These are phyloP conservation scores for Hyphopichia wangnamkhiaoensis DNA, from an alignment of 1,139 yeast species.

Conservation along the genomic window DNA sequence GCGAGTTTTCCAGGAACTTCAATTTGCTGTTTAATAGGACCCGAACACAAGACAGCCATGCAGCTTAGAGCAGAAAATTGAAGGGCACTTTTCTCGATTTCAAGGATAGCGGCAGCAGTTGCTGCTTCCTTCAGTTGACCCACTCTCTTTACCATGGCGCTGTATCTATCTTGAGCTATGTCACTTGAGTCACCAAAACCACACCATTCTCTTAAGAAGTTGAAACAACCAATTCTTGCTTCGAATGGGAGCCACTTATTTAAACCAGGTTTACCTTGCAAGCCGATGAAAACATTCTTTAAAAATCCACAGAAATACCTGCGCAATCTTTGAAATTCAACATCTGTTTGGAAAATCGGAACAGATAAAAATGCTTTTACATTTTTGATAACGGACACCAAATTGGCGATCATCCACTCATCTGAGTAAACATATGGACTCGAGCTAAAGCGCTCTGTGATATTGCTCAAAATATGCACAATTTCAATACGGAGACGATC, in stretches of 20 bases:
- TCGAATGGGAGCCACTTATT: slow-evolving; percentile 75
- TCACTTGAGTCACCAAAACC: slow-evolving; percentile 72
- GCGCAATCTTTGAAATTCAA: slow-evolving; percentile 74
- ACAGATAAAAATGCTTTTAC: slow-evolving; percentile 63
- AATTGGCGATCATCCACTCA: slow-evolving; percentile 65
- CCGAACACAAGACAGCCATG: slow-evolving; percentile 79
- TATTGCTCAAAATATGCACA: slow-evolving; percentile 69
- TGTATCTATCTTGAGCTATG: slow-evolving; percentile 67
- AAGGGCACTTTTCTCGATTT: slow-evolving; percentile 73
- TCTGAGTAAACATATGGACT: slow-evolving; percentile 58
- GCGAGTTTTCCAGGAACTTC: slow-evolving; percentile 45
- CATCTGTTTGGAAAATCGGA: slow-evolving; percentile 61
- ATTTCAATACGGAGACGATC: slow-evolving; percentile 72
- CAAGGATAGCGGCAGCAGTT: slow-evolving; percentile 72
- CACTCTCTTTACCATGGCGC: slow-evolving; percentile 53
- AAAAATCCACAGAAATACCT: slow-evolving; percentile 79
- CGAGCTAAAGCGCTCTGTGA: slow-evolving; percentile 65
- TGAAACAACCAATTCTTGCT: slow-evolving; percentile 81
- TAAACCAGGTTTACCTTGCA: slow-evolving; percentile 43
- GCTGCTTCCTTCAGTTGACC: slow-evolving; percentile 48
- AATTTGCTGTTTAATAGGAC: slow-evolving; percentile 56
- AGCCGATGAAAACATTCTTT: slow-evolving; percentile 64
- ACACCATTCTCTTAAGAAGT: slow-evolving; percentile 90
- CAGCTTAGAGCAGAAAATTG: slow-evolving; percentile 76
- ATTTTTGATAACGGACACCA: slow-evolving; percentile 65